Evolutionary conservation across 306 rosid genomes (phyloP), one percentile per base, ranked within the genome.

Genomic region (Aeschynomene evenia): DNA sequence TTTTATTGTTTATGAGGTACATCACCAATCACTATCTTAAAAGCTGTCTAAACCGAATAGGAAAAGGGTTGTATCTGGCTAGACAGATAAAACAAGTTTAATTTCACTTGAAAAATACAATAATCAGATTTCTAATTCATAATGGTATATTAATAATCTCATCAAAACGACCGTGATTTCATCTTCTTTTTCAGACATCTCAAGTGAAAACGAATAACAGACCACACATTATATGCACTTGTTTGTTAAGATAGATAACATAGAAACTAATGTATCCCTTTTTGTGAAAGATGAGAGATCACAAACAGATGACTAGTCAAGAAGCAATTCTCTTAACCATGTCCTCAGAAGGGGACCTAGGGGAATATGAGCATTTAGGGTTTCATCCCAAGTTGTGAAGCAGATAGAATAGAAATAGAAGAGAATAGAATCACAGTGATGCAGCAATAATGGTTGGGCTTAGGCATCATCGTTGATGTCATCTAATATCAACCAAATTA

Each of bases 401-500:
- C 31, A 68, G 24, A 68, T 51, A 33, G 68, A 22, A 42, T n/a
- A n/a, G n/a, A n/a, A n/a, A n/a, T n/a, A n/a, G n/a, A n/a, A n/a
- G n/a, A n/a, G n/a, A n/a, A n/a, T n/a, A 16, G 78, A 66, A 73
- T 70, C 65, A 71, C 9, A 46, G 78, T 67, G 50, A 60, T 76
- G 67, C 63, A 74, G 14, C 78, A 78, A 75, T 76, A 57, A 63
- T 64, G 63, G 29, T 69, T 48, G 70, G 63, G 67, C n/a, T n/a
- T n/a, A n/a, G n/a, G n/a, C n/a, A n/a, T n/a, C 64, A 80, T 70
- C 40, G 68, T 79, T 46, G 66, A 71, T 55, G 50, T 22, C 68
- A 71, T 57, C 80, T n/a, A n/a, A n/a, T n/a, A n/a, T n/a, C n/a
- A n/a, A n/a, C 70, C 36, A n/a, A 68, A 68, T 46, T 49, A 80